Conservation (phyloP, 495 filamentous ascomycete genomes). For the Aspergillus carlsbadensis region DNA sequence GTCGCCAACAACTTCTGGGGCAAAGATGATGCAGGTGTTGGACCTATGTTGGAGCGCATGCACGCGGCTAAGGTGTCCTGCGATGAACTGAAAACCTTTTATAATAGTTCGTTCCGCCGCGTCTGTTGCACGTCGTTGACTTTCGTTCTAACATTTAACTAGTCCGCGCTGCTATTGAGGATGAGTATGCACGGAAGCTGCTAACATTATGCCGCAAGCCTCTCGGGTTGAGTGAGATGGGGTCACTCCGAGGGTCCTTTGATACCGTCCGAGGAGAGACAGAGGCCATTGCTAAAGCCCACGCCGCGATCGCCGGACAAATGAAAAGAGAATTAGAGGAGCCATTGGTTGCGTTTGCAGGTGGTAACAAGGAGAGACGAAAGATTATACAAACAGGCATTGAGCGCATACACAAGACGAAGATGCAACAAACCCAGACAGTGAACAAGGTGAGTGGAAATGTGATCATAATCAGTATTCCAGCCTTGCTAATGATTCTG, state of each 20-base stretch:
- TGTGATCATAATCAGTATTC: background rate
- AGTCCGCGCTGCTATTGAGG: constrained; percentile 93
- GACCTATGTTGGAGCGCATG: constrained; percentile 93
- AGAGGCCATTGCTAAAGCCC: constrained; percentile 92
- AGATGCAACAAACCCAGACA: constrained; percentile 82
- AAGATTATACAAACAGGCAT: constrained; percentile 94
- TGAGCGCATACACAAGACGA: constrained; percentile 89
- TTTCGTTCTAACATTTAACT: constrained; percentile 12
- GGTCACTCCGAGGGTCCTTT: constrained; percentile 77
- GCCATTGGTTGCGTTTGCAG: constrained; percentile 85
- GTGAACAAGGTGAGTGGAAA: constrained; percentile 76
- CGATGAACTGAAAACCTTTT: constrained; percentile 92
- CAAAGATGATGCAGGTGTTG: constrained; percentile 95
- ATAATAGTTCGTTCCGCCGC: constrained; percentile 57
- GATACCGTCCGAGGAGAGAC: constrained; percentile 86
- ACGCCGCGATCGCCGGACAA: constrained; percentile 83
- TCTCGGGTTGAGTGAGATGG: constrained; percentile 83
- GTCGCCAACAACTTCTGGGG: constrained; percentile 99
- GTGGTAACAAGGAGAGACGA: constrained; percentile 89
- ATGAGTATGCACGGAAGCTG: constrained; percentile 95
- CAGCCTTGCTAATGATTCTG: background rate
- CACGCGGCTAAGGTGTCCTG: constrained; percentile 91
- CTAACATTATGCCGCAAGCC: constrained; percentile 82
- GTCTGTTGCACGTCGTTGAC: background rate
- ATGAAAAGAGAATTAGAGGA: constrained; percentile 99